Evolutionary conservation across 139 green algal genomes (phyloP), one percentile per base, ranked within the genome.

Genomic region (Trebouxia sp.): DNA sequence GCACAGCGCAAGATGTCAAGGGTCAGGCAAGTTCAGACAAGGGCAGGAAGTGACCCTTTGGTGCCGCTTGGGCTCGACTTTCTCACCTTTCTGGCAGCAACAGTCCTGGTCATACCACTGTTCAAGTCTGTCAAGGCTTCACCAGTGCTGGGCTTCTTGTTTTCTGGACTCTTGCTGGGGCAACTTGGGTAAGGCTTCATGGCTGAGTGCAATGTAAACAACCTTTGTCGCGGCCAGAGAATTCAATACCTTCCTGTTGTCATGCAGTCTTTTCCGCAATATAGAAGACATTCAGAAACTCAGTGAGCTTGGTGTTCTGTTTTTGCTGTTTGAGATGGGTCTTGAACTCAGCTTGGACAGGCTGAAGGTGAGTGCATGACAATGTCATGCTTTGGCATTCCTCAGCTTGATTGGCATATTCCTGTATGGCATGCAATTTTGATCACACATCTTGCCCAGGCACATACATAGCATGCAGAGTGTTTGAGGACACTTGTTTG

Each of bases 321-420:
- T 99, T 82, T 80, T 99, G 85, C 88, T 99, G 39, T 99, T 98
- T 85, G 96, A 99, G 80, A 98, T 99, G 94, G 96, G 96, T 0
- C 84, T 99, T 72, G 96, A 99, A 89, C 90, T 99, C 43, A 94
- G 88, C 2, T 62, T 97, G 26, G 93, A 96, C 77, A 90, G 95
- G 0, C 88, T 99, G 26, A 94, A 94, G 89, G 90, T 92, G 42
- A 24, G 81, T 1, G 6, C 11, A 5, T 39, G 5, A 6, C 17
- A 11, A 5, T 4, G 6, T 3, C 5, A 2, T 58, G 20, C 50
- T 22, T 48, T 22, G 26, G 55, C 56, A 24, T 38, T n/a, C 0
- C 35, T 77, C 10, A 45, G 5, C 22, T 26, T 43, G 5, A n/a
- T n/a, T n/a, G n/a, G n/a, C n/a, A n/a, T n/a, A n/a, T n/a, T n/a